Conservation (phyloP, 495 filamentous ascomycete species). For the Penicillium canescens region DNA sequence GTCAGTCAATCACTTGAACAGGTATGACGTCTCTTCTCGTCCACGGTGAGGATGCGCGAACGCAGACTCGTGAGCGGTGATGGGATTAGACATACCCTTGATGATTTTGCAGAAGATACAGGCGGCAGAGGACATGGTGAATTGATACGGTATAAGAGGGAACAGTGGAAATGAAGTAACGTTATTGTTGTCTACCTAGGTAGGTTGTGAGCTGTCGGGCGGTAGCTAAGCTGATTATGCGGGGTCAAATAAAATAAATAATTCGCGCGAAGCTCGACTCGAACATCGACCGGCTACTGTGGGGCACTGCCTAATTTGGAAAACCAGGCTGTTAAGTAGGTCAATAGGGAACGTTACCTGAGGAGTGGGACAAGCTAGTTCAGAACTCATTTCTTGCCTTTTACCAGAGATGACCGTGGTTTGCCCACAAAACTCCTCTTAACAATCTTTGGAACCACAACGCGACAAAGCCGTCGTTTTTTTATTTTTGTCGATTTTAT, state of each 20-base stretch:
- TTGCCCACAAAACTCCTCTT: slow-evolving; percentile 58
- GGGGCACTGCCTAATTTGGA: not conserved
- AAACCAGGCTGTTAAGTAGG: slow-evolving; percentile 13
- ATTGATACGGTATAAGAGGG: slow-evolving; percentile 1
- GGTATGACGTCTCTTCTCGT: slow-evolving; percentile 4
- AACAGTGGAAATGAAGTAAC: not conserved
- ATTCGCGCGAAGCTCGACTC: slow-evolving; percentile 18
- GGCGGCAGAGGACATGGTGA: slow-evolving; percentile 51
- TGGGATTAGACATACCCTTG: slow-evolving; percentile 62
- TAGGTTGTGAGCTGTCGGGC: too few relatives aligned
- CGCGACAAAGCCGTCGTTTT: slow-evolving; percentile 42
- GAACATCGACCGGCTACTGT: slow-evolving; percentile 17
- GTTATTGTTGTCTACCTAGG: too few relatives aligned
- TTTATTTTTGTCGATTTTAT: slow-evolving; percentile 28
- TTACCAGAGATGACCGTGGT: slow-evolving; percentile 69
- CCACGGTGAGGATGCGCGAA: not conserved
- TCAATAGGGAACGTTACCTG: not conserved
- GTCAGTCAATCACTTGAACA: not conserved
- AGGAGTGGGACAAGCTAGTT: slow-evolving; percentile 55
- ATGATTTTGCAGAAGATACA: slow-evolving; percentile 99
- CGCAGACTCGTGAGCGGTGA: not conserved
- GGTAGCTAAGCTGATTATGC: not conserved
- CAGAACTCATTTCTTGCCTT: slow-evolving; percentile 70
- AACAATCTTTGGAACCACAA: slow-evolving; percentile 59
- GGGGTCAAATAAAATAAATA: not conserved